Evolutionary conservation across 139 green algal species (phyloP), one percentile per base, ranked within the genome.

Genomic region (Auxenochlorella pyrenoidosa): DNA sequence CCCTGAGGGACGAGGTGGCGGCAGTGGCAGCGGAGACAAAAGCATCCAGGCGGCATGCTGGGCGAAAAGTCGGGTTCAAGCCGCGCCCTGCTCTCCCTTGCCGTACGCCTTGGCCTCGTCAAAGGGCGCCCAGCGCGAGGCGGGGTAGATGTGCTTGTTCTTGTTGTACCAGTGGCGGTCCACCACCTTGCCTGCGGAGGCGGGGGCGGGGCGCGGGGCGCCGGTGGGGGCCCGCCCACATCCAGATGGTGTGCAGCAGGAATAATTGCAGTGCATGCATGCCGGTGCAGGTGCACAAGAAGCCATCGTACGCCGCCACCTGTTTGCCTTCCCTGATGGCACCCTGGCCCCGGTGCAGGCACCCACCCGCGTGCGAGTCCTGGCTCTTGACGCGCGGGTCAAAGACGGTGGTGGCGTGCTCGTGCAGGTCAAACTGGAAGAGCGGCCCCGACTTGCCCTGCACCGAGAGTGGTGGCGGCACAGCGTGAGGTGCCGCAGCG

Each of bases 91-190:
- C 58, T 59, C 75, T 26, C 26, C 38, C 79, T 72, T 84, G 36
- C 34, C 63, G 24, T 77, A 85, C 63, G 79, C 71, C 76, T 95
- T 95, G 73, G 95, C 90, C 1, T 94, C 91, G 73, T 98, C 96
- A 87, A 95, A 94, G 40, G 96, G 89, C 91, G 99, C 96, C 98
- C 98, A 99, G 70, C 96, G 89, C 28, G 89, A 96, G 34, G 97
- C 97, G 0, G 98, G 98, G 87, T 99, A 99, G 84, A 99, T 99
- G 93, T 99, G 97, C 90, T 99, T 99, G 92, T 99, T 99, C 76
- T 95, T 95, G 68, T 98, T 95, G 88, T 99, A 99, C 97, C 97
- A 99, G 79, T 98, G 94, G 22, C 97, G 90, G 88, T 98, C 95
- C 70, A 99, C 95, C 47, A 99, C 94, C 90, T 99, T 98, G 79